phyloP scores from a whole-genome alignment of 495 filamentous ascomycete species.

The Penicillium manginii region DNA sequence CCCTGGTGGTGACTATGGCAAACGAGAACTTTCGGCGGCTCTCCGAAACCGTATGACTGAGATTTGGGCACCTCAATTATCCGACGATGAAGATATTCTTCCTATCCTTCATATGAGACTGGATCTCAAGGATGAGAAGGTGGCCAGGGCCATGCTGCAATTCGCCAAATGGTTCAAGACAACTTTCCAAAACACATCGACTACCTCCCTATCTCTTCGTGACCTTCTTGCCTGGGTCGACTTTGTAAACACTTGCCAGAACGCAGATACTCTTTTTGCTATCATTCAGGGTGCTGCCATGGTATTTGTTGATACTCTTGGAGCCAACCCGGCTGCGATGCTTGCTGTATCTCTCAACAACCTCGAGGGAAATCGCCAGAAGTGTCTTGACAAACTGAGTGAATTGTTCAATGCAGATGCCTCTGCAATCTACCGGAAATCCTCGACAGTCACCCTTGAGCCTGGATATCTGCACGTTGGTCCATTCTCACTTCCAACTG shows the following conservation, averaged over 20 bases:
- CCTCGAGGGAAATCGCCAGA: slow-evolving; percentile 62
- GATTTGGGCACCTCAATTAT: slow-evolving; percentile 89
- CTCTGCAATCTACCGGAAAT: slow-evolving; percentile 60
- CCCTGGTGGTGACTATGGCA: slow-evolving; percentile 96
- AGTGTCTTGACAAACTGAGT: slow-evolving; percentile 73
- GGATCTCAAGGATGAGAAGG: slow-evolving; percentile 49
- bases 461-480: slow-evolving; percentile 63
- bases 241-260: slow-evolving; percentile 73
- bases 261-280: slow-evolving; percentile 55
- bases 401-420: slow-evolving; percentile 68
- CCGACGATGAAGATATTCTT: slow-evolving; percentile 80
- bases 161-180: slow-evolving; percentile 93
- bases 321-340: slow-evolving; percentile 88
- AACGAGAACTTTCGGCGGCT: slow-evolving; percentile 93
- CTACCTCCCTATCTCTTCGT: slow-evolving; percentile 80
- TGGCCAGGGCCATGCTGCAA: slow-evolving; percentile 65
- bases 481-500: slow-evolving; percentile 67
- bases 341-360: slow-evolving; percentile 65
- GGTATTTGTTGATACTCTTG: slow-evolving; percentile 93
- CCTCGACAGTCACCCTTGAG: slow-evolving; percentile 52
- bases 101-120: slow-evolving; percentile 85
- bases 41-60: slow-evolving; percentile 97
- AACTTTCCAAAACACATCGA: slow-evolving; percentile 71
- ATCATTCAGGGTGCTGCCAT: slow-evolving; percentile 89
- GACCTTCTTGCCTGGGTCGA: slow-evolving; percentile 93